These are phyloP conservation scores for Colletotrichum theobromicola DNA, from an alignment of 2,329 filamentous ascomycete genomes.

Conservation along the genomic window DNA sequence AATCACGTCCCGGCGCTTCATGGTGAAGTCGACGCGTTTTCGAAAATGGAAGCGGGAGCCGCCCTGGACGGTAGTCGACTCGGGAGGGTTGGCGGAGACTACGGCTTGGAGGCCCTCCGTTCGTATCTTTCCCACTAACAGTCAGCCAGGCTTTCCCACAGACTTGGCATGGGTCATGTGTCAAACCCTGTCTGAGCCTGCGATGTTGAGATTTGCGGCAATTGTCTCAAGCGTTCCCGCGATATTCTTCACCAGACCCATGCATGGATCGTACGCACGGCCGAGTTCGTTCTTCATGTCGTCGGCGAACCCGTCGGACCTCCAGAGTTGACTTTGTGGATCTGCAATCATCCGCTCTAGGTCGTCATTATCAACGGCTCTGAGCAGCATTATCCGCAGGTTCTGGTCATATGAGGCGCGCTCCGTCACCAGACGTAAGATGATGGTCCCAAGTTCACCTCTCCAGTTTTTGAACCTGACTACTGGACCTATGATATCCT, in stretches of 20 bases:
- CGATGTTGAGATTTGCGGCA: neutral
- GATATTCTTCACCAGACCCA: neutral
- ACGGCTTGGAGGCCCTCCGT: neutral
- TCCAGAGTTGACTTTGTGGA: neutral
- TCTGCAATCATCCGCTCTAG: neutral
- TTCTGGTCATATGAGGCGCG: neutral
- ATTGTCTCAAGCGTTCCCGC: neutral
- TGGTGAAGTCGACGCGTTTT: neutral
- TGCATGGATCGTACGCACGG: neutral
- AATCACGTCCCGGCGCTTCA: neutral
- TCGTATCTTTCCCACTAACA: neutral
- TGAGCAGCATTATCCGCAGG: neutral
- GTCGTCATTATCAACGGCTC: neutral
- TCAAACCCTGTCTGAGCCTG: neutral
- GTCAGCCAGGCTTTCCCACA: neutral
- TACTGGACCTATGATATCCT: neutral
- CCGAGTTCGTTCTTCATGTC: neutral
- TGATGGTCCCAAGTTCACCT: neutral
- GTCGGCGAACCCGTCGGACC: neutral
- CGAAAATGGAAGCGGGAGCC: neutral
- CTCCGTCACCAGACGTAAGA: neutral
- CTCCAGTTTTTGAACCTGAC: neutral
- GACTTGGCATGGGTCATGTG: neutral
- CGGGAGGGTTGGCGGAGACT: neutral
- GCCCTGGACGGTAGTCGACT: neutral